These are phyloP conservation scores for Pseudisothecium myosuroides DNA, from an alignment of 225 moss, liverwort and hornwort species.

Conservation along the genomic window DNA sequence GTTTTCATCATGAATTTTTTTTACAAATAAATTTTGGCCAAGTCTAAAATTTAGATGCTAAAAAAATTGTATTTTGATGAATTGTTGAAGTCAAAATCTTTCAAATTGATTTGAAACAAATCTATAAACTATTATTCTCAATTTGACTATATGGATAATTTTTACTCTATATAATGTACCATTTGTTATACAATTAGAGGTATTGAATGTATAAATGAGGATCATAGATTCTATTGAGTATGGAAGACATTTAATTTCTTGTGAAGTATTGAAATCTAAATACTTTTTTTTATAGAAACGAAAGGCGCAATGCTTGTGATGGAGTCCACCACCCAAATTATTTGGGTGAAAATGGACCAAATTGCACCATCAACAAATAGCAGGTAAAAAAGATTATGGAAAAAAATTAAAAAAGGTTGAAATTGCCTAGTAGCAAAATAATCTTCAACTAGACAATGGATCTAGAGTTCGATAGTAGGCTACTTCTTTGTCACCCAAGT, in stretches of 20 bases:
- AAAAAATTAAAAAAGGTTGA: no score
- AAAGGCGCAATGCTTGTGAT: neutral
- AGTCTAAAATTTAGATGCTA: neutral
- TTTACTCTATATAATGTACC: neutral
- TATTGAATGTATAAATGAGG: neutral
- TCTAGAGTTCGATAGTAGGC: no score
- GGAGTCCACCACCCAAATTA: neutral
- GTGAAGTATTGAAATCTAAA: neutral
- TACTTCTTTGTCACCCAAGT: no score
- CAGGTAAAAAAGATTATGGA: no score
- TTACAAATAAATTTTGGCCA: neutral
- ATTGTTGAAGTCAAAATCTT: neutral
- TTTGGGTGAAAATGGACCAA: neutral
- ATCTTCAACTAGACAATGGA: rapidly evolving
- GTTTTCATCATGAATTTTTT: neutral
- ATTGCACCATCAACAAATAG: neutral
- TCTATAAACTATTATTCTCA: neutral
- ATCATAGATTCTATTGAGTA: rapidly evolving
- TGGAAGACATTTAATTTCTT: neutral
- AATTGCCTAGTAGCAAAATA: no score
- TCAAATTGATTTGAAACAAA: neutral
- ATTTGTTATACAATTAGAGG: neutral
- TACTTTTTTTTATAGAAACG: neutral
- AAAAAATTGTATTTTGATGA: neutral
- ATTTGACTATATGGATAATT: neutral